phyloP scores from a whole-genome alignment of 352 stramenopile species.

The Aphanomyces invadans region DNA sequence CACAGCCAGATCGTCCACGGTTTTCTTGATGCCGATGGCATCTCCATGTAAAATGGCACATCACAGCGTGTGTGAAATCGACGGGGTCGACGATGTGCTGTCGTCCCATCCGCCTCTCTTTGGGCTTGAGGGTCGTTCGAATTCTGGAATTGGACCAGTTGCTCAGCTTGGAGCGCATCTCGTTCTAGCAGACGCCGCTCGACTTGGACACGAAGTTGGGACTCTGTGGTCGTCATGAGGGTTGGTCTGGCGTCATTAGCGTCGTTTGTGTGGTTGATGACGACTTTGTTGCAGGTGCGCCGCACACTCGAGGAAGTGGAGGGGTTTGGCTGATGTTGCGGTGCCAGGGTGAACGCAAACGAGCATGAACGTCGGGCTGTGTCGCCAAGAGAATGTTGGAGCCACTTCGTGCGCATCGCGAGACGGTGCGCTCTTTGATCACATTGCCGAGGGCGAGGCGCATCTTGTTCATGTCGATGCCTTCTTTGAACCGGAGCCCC shows the following conservation, averaged over 20 bases:
- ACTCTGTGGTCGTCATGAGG: too few species aligned
- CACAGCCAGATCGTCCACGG: too few species aligned
- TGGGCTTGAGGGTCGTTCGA: too few species aligned
- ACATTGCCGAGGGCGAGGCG: slow-evolving; percentile 94
- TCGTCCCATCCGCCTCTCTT: too few species aligned
- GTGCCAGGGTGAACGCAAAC: slow-evolving; percentile 64
- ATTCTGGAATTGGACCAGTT: too few species aligned
- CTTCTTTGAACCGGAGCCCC: slow-evolving; percentile 86
- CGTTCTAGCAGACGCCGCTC: background rate
- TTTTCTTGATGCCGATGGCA: too few species aligned
- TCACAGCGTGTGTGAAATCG: too few species aligned
- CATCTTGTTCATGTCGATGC: slow-evolving; percentile 91
- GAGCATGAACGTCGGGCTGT: slow-evolving; percentile 89
- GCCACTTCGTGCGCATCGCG: slow-evolving; percentile 85
- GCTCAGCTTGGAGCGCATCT: background rate
- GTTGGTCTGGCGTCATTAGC: too few species aligned
- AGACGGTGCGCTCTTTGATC: slow-evolving; percentile 90
- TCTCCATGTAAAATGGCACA: too few species aligned
- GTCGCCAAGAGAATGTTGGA: slow-evolving; percentile 80
- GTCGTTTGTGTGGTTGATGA: slow-evolving; percentile 72
- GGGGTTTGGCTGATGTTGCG: slow-evolving; percentile 89
- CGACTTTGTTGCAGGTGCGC: slow-evolving; percentile 96
- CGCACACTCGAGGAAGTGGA: slow-evolving; percentile 95
- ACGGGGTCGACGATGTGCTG: too few species aligned
- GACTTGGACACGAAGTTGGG: background rate